These are phyloP conservation scores for Cicer judaicum DNA, from an alignment of 306 rosid species.

Conservation along the genomic window DNA sequence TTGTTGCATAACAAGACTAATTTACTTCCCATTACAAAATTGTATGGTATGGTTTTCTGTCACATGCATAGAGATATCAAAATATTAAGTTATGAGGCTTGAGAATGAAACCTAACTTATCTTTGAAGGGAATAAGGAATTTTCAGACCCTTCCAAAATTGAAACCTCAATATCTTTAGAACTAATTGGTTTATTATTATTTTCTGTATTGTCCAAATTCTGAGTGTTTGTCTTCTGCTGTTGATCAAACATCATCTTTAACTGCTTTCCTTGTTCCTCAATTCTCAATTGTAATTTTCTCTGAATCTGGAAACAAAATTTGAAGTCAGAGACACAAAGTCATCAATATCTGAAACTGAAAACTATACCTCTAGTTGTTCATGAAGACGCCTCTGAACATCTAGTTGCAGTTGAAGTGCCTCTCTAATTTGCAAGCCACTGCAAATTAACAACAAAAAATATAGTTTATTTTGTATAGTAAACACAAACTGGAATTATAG, in stretches of 20 bases:
- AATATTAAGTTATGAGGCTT: neutral
- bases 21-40: conserved; percentile 25
- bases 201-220: conserved; percentile 37
- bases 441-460: conserved; percentile 28
- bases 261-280: conserved; percentile 69
- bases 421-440: conserved; percentile 86
- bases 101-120: conserved; percentile 47
- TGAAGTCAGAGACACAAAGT: neutral
- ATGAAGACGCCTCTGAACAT: conserved; percentile 88
- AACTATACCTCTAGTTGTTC: conserved; percentile 87
- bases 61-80: neutral
- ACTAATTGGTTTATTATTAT: conserved; percentile 38
- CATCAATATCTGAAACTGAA: neutral
- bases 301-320: conserved; percentile 51
- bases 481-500: neutral
- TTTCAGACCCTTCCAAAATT: conserved; percentile 46
- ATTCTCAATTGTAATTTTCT: conserved; percentile 55
- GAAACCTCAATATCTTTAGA: conserved; percentile 47
- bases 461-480: neutral
- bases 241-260: conserved; percentile 65
- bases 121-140: conserved; percentile 46
- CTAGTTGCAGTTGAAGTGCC: conserved; percentile 88
- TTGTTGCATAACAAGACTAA: neutral
- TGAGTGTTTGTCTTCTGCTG: conserved; percentile 54
- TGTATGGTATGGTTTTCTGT: neutral